Evolutionary conservation across 306 rosid genomes (phyloP).

Genomic region (Styphnolobium japonicum): DNA sequence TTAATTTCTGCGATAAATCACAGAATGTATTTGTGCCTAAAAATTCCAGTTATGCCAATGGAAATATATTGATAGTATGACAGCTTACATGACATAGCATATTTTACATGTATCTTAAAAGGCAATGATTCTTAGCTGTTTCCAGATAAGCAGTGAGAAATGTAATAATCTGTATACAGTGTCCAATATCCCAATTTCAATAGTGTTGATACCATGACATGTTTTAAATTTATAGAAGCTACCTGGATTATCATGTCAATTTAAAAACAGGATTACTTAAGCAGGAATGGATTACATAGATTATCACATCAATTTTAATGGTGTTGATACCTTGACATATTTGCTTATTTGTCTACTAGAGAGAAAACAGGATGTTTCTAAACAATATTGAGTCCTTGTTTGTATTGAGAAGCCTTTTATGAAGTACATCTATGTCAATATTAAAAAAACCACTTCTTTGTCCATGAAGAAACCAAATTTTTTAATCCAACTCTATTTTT

Average conservation of each 20-base stretch:
- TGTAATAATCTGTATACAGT: background rate
- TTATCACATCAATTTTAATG: conserved; percentile 3
- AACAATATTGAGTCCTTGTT: background rate
- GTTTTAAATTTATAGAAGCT: conserved; percentile 9
- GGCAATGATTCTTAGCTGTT: background rate
- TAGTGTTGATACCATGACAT: background rate
- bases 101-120: background rate
- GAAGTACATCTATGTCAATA: conserved; percentile 2
- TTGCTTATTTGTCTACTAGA: background rate
- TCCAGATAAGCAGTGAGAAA: background rate
- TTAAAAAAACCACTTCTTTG: conserved; percentile 12
- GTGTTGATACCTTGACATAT: background rate
- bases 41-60: background rate
- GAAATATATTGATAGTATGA: background rate
- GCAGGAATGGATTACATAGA: background rate
- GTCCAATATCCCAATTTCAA: background rate
- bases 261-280: background rate
- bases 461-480: conserved; percentile 11
- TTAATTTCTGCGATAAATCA: background rate
- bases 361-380: background rate
- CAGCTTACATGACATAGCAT: background rate
- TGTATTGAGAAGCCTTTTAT: conserved; percentile 1
- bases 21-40: background rate
- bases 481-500: background rate
- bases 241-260: background rate